Evolutionary conservation across 805 yeast species (phyloP).

Genomic region (Groenewaldozyma tartarivorans): DNA sequence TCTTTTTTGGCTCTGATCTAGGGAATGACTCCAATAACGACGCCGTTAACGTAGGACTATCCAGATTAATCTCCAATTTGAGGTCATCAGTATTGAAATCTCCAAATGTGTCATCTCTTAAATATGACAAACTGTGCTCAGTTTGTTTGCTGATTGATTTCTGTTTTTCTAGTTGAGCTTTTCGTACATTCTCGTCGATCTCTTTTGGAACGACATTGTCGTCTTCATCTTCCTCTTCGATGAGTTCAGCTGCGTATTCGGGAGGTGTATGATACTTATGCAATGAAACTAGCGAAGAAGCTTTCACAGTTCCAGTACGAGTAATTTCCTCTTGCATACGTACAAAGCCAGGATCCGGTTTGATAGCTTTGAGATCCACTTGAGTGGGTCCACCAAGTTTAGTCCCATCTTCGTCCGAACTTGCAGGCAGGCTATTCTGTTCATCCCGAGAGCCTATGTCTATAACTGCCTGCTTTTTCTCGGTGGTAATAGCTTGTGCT

Average conservation of each 20-base stretch:
- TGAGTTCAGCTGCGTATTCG: not conserved
- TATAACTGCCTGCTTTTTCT: not conserved
- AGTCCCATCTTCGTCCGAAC: not conserved
- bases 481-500: not conserved
- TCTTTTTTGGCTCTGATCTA: not conserved
- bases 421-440: too few species aligned
- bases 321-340: not conserved
- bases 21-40: not conserved
- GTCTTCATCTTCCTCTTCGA: not conserved
- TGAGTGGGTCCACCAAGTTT: too few species aligned
- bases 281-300: not conserved
- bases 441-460: too few species aligned
- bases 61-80: constrained; percentile 9
- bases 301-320: not conserved
- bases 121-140: not conserved
- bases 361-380: not conserved
- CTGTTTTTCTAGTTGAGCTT: not conserved
- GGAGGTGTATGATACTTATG: not conserved
- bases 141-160: not conserved
- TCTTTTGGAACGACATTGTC: not conserved
- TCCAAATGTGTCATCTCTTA: not conserved
- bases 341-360: too few species aligned
- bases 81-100: constrained; percentile 2
- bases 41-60: not conserved
- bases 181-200: not conserved